A percentile compares a stretch with the other conserved stretches of the same genome.
These are phyloP conservation scores for Aspergillus novofumigatus DNA, from an alignment of 2,329 filamentous ascomycete genomes.

Conservation along the genomic window DNA sequence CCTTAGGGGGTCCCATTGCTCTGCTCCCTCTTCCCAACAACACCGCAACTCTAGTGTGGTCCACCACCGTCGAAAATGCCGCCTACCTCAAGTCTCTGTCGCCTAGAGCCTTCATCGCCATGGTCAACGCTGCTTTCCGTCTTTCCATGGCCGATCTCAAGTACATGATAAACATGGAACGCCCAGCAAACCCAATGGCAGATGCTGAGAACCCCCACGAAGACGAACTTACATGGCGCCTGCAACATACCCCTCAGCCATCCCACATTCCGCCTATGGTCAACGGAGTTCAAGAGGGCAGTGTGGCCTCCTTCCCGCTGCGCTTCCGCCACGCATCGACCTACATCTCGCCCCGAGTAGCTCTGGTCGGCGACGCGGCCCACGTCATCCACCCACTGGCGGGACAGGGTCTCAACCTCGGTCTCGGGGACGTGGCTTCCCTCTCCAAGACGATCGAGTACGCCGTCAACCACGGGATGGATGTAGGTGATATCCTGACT, in stretches of 20 bases:
- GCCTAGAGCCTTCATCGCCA: slow-evolving; percentile 69
- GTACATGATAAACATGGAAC: slow-evolving; percentile 68
- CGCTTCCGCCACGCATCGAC: slow-evolving; percentile 90
- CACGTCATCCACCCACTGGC: slow-evolving; percentile 94
- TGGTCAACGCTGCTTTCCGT: slow-evolving; percentile 92
- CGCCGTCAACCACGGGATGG: slow-evolving; percentile 77
- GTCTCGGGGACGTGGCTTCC: slow-evolving; percentile 80
- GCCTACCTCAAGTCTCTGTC: slow-evolving; percentile 72
- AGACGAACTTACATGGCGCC: slow-evolving; percentile 81
- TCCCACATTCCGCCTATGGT: slow-evolving; percentile 62
- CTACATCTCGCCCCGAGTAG: slow-evolving; percentile 85
- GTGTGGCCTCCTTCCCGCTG: slow-evolving; percentile 83
- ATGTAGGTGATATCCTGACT: slow-evolving; percentile 73
- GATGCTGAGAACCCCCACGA: slow-evolving; percentile 47
- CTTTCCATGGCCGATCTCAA: slow-evolving; percentile 72
- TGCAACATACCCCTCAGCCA: slow-evolving; percentile 61
- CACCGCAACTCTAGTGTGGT: slow-evolving; percentile 87
- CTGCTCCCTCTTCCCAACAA: slow-evolving; percentile 85
- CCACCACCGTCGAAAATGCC: slow-evolving; percentile 77
- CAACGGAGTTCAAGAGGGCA: slow-evolving; percentile 69
- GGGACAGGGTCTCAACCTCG: slow-evolving; percentile 91
- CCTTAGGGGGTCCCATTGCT: slow-evolving; percentile 72
- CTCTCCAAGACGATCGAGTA: slow-evolving; percentile 70
- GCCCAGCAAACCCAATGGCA: slow-evolving; percentile 21
- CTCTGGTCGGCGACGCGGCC: slow-evolving; percentile 88